These are phyloP conservation scores for Coffea canephora DNA, from an alignment of 257 asterid species.

Conservation along the genomic window DNA sequence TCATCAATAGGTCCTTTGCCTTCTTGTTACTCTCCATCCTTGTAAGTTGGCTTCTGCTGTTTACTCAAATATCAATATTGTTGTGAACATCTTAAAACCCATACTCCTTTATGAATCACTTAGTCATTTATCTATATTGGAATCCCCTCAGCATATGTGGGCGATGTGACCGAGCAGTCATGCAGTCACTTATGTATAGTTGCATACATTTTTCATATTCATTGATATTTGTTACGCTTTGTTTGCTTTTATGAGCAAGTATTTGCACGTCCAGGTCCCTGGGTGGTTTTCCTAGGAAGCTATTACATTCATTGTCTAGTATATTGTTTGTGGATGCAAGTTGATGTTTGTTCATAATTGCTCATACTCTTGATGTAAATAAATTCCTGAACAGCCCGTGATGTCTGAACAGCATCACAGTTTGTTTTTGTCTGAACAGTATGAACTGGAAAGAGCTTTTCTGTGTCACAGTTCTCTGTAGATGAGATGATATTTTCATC, in stretches of 20 bases:
- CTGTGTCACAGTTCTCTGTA: not conserved
- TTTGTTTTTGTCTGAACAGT: not conserved
- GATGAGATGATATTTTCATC: not conserved
- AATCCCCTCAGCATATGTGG: not conserved
- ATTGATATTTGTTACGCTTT: slow-evolving; percentile 5
- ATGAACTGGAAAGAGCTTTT: not conserved
- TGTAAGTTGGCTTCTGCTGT: slow-evolving; percentile 53
- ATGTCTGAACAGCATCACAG: not conserved
- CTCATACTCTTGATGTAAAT: not conserved
- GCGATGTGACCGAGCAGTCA: not conserved
- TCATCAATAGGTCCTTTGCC: slow-evolving; percentile 98
- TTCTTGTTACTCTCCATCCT: slow-evolving; percentile 84
- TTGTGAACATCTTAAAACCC: not conserved
- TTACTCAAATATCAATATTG: not conserved
- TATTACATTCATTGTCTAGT: not conserved
- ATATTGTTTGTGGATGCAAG: not conserved
- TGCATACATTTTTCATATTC: not conserved
- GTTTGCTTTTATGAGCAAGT: not conserved
- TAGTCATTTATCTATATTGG: not conserved
- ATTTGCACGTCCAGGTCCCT: not conserved
- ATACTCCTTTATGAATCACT: not conserved
- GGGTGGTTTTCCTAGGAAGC: not conserved
- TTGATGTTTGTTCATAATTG: too few relatives aligned
- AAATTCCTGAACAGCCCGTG: not conserved
- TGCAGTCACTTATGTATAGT: not conserved